phyloP scores from a whole-genome alignment of 2,329 filamentous ascomycete genomes.

The Zymoseptoria pseudotritici region DNA sequence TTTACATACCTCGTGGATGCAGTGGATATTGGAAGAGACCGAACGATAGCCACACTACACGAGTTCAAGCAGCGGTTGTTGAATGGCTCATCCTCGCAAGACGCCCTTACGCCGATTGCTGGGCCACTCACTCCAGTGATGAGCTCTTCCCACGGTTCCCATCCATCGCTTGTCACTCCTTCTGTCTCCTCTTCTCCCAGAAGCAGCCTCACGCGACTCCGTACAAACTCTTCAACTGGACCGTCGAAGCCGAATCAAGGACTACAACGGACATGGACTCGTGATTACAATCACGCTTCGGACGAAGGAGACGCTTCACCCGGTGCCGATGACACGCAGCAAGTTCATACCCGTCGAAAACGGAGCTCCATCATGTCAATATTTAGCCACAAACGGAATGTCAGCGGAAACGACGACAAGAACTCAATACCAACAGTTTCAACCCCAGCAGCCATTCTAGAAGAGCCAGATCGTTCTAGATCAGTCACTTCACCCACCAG shows the following conservation, averaged over 20 bases:
- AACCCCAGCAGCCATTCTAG: neutral
- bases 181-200: neutral
- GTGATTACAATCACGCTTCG: slow-evolving; percentile 9
- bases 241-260: neutral
- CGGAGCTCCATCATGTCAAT: slow-evolving; percentile 24
- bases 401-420: slow-evolving; percentile 15
- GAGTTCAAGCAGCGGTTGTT: slow-evolving; percentile 25
- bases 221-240: neutral
- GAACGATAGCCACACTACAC: slow-evolving; percentile 24
- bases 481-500: neutral
- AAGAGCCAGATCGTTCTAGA: neutral
- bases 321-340: slow-evolving; percentile 19
- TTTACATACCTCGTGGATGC: slow-evolving; percentile 26
- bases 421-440: neutral
- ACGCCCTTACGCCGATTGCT: neutral
- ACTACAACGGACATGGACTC: slow-evolving; percentile 6
- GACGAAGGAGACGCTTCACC: slow-evolving; percentile 20
- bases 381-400: slow-evolving; percentile 17
- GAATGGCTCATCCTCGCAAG: neutral
- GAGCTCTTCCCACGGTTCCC: neutral
- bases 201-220: neutral
- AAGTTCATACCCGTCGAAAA: slow-evolving; percentile 10
- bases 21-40: slow-evolving; percentile 24
- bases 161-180: neutral
- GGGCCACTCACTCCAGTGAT: neutral